Percentiles rank a stretch among this genome's conserved stretches.
These are phyloP conservation scores for Patellaria atrata DNA, from an alignment of 495 filamentous ascomycete genomes.

Conservation along the genomic window DNA sequence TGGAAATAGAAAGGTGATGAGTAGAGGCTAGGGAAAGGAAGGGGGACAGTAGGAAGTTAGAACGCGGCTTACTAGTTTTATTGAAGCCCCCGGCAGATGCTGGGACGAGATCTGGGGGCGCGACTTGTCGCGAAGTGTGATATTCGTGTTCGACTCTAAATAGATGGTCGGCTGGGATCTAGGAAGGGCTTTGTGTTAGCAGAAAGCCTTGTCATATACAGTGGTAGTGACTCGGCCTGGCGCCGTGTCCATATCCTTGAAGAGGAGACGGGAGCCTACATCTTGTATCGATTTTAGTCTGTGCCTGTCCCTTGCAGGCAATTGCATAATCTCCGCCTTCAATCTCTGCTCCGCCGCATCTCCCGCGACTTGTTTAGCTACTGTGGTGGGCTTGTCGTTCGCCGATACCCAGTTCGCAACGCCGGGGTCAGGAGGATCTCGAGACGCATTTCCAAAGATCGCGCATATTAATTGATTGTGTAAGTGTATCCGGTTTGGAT, in stretches of 20 bases:
- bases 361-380: constrained; percentile 64
- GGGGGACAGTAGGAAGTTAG: not conserved
- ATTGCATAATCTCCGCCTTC: constrained; percentile 88
- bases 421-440: constrained; percentile 82
- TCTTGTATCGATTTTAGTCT: constrained; percentile 68
- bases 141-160: too few relatives aligned
- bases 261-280: constrained; percentile 25
- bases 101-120: constrained; percentile 57
- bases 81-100: constrained; percentile 70
- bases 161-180: too few relatives aligned
- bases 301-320: constrained; percentile 70
- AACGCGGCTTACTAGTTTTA: constrained; percentile 73
- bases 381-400: constrained; percentile 80
- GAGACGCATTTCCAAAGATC: constrained; percentile 70
- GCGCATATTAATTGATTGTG: constrained; percentile 84
- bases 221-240: too few relatives aligned
- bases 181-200: constrained; percentile 46
- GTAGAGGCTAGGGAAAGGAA: constrained; percentile 1
- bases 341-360: constrained; percentile 83
- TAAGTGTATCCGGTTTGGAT: constrained; percentile 39
- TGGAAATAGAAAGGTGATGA: not conserved
- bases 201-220: not conserved
- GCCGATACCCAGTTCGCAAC: constrained; percentile 91
- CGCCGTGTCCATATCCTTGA: too few relatives aligned
- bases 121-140: constrained; percentile 50